Evolutionary conservation across 345 rosid genomes (phyloP).

Genomic region (Brassica napus): Da-Ae NC_063447.1:6512001-6512500

Average conservation of each 20-base stretch:
- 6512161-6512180: constrained; percentile 16
- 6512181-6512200: constrained; percentile 1
- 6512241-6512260: not conserved
- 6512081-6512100: not conserved
- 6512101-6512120: constrained; percentile 8
- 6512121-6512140: not conserved
- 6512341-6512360: too few relatives aligned
- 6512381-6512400: too few relatives aligned
- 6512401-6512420: too few relatives aligned
- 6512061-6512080: not conserved
- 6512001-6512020: constrained; percentile 11
- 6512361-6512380: too few relatives aligned
- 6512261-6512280: not conserved
- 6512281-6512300: not conserved
- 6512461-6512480: too few relatives aligned
- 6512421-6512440: too few relatives aligned
- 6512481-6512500: too few relatives aligned
- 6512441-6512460: too few relatives aligned
- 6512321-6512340: too few relatives aligned
- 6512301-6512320: too few relatives aligned
- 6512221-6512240: constrained; percentile 13
- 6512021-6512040: constrained; percentile 30
- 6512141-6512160: not conserved
- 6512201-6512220: not conserved
- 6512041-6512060: constrained; percentile 29